Evolutionary conservation across 331 rosid species (phyloP).

Genomic region (Quercus tomentella): DNA sequence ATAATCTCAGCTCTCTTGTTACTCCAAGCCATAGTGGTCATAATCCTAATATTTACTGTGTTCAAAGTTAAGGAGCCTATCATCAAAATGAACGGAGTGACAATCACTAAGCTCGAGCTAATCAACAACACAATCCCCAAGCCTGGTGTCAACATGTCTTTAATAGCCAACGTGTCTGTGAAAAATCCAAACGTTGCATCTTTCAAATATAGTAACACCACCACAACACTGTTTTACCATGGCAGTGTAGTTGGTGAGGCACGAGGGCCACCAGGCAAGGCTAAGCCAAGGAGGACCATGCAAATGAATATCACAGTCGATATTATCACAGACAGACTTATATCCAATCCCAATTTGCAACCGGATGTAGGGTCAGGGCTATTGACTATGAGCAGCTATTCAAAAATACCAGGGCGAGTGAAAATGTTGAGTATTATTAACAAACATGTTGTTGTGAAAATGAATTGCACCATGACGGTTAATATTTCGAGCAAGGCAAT

Average conservation of each 20-base stretch:
- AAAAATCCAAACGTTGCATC: constrained; percentile 53
- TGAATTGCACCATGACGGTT: constrained; percentile 42
- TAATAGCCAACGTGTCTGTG: constrained; percentile 42
- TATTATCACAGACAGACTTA: constrained; percentile 20
- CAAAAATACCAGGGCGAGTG: constrained; percentile 50
- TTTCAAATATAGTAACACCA: constrained; percentile 52
- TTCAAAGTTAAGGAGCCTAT: constrained; percentile 48
- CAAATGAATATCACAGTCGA: constrained; percentile 47
- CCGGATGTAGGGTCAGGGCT: constrained; percentile 31
- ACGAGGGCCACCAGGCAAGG: constrained; percentile 39
- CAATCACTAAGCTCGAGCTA: constrained; percentile 31
- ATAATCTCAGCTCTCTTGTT: constrained; percentile 15
- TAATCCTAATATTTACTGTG: constrained; percentile 41
- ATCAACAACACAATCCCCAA: constrained; percentile 22
- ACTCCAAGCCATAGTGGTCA: constrained; percentile 16
- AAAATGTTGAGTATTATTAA: constrained; percentile 36
- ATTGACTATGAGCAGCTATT: constrained; percentile 38
- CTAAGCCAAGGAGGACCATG: constrained; percentile 35
- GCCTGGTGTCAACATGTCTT: constrained; percentile 43
- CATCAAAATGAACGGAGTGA: constrained; percentile 40
- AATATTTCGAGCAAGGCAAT: constrained; percentile 42
- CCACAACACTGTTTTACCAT: constrained; percentile 37
- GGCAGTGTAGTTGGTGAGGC: constrained; percentile 51
- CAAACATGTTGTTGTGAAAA: constrained; percentile 50
- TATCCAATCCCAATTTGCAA: constrained; percentile 17